Percentiles rank a stretch among this genome's conserved stretches.
Evolutionary conservation across 768 basidiomycete species (phyloP).

Genomic region (Amanita exitialis): DNA sequence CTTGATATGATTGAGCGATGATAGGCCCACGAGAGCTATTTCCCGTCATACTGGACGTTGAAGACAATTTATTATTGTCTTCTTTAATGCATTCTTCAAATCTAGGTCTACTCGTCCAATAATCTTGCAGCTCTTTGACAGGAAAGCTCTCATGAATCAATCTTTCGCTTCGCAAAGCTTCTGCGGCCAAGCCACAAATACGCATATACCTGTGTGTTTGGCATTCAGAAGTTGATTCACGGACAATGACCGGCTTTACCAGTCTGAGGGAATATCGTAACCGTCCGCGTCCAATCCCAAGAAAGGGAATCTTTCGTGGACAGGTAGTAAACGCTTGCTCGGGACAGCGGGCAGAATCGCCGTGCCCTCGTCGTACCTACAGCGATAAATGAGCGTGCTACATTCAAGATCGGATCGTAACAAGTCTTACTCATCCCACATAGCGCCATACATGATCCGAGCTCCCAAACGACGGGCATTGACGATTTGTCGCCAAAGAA

Average conservation of each 20-base stretch:
- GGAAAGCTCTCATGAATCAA: conserved; percentile 55
- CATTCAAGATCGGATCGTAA: not conserved
- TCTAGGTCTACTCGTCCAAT: conserved; percentile 55
- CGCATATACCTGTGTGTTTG: conserved; percentile 56
- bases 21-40: conserved; percentile 2
- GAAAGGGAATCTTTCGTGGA: conserved; percentile 47
- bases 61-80: conserved; percentile 22
- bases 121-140: conserved; percentile 63
- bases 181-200: conserved; percentile 62
- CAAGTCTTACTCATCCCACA: conserved; percentile 72
- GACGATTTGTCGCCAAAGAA: conserved; percentile 72
- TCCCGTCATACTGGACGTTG: conserved; percentile 12
- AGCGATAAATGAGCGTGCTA: conserved; percentile 3
- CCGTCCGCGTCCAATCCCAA: conserved; percentile 75
- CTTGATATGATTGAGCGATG: conserved; percentile 28
- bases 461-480: conserved; percentile 55
- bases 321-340: conserved; percentile 47
- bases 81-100: conserved; percentile 34
- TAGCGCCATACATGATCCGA: conserved; percentile 66
- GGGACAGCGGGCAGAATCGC: conserved; percentile 68
- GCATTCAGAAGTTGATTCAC: conserved; percentile 3
- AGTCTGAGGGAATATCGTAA: conserved; percentile 68
- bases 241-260: conserved; percentile 34
- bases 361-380: conserved; percentile 78
- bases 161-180: conserved; percentile 58